Evolutionary conservation across 176 grass and related monocot species (phyloP).

Genomic region (Puya raimondii): DNA sequence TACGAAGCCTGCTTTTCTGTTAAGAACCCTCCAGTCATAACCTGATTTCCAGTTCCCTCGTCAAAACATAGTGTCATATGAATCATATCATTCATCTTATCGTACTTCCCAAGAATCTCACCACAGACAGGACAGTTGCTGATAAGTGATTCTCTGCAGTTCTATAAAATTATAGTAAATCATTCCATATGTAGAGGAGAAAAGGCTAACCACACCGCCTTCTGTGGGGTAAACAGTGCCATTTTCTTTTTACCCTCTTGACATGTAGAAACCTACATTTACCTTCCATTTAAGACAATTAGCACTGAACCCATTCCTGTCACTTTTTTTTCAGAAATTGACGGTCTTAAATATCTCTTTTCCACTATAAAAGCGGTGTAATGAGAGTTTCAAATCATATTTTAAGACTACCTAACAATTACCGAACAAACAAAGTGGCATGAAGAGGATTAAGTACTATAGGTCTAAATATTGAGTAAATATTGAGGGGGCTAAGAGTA

Average conservation of each 20-base stretch:
- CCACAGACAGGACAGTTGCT: constrained; percentile 91
- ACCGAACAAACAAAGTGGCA: too few relatives aligned
- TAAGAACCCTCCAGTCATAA: constrained; percentile 95
- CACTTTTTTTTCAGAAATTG: not conserved
- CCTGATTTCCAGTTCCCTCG: constrained; percentile 93
- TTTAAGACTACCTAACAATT: too few relatives aligned
- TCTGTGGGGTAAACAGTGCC: too few relatives aligned
- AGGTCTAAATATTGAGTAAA: too few relatives aligned
- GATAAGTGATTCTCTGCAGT: constrained; percentile 92
- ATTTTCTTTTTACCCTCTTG: too few relatives aligned
- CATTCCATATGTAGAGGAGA: not conserved
- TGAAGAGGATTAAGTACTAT: too few relatives aligned
- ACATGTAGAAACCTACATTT: too few relatives aligned
- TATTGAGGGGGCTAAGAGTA: too few relatives aligned
- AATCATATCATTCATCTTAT: constrained; percentile 96
- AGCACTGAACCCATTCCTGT: too few relatives aligned
- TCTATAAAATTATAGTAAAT: not conserved
- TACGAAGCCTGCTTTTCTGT: constrained; percentile 92
- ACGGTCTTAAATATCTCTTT: not conserved
- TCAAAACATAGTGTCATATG: constrained; percentile 99
- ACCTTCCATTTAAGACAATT: too few relatives aligned
- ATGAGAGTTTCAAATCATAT: too few relatives aligned
- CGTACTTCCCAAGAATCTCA: constrained; percentile 78
- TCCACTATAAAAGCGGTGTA: not conserved
- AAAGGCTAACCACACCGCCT: too few relatives aligned